These are phyloP conservation scores for Kodamaea fungicola DNA, from an alignment of 1,139 yeast genomes.

Conservation along the genomic window DNA sequence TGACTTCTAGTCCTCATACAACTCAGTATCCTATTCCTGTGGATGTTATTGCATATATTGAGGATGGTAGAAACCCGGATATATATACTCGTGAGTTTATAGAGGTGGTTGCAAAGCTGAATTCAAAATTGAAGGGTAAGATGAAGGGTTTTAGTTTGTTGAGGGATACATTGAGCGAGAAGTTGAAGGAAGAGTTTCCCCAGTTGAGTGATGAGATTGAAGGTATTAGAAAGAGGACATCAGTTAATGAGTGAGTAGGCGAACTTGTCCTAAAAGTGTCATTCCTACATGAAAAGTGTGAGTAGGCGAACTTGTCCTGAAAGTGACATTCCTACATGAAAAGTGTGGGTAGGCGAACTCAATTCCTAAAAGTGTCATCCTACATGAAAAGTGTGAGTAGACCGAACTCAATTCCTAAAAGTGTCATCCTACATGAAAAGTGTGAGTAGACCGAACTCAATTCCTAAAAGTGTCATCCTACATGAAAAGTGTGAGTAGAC, in stretches of 20 bases:
- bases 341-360: no score
- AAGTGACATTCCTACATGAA: no score
- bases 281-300: no score
- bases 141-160: constrained; percentile 57
- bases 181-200: constrained; percentile 75
- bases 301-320: no score
- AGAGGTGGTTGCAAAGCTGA: constrained; percentile 83
- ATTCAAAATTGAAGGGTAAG: constrained; percentile 85
- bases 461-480: no score
- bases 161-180: constrained; percentile 63
- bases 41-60: constrained; percentile 81
- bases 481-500: no score
- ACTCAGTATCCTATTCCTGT: constrained; percentile 57
- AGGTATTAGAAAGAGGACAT: constrained; percentile 44
- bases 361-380: no score
- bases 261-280: no score
- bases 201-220: constrained; percentile 55
- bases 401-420: no score
- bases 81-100: constrained; percentile 95
- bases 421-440: no score
- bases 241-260: neutral
- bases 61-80: constrained; percentile 95
- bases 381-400: no score
- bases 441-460: no score
- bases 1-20: constrained; percentile 32